Percentiles rank a stretch among this genome's conserved stretches.
Evolutionary conservation across 2,329 filamentous ascomycete genomes (phyloP).

Genomic region (Colletotrichum liaoningense): DNA sequence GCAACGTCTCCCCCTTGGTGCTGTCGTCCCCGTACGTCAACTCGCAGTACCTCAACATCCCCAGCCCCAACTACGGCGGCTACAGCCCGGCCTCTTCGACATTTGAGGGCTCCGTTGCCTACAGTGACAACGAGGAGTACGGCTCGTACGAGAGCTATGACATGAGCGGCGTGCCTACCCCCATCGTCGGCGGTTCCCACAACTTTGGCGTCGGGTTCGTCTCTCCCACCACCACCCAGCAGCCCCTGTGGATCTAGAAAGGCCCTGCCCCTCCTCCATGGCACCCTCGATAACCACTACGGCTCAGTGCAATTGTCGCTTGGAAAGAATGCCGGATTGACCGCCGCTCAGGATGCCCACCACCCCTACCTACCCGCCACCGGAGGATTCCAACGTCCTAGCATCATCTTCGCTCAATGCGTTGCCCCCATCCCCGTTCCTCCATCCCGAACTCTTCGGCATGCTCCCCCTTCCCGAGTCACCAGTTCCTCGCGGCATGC

Average conservation of each 20-base stretch:
- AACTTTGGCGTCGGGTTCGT: constrained; percentile 70
- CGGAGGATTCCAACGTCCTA: constrained; percentile 52
- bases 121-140: constrained; percentile 72
- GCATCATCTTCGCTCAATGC: constrained; percentile 49
- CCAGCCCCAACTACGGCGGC: constrained; percentile 69
- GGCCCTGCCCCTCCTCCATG: constrained; percentile 44
- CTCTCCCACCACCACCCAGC: constrained; percentile 61
- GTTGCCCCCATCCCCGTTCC: constrained; percentile 58
- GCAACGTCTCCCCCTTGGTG: constrained; percentile 64
- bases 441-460: constrained; percentile 54
- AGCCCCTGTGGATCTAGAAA: constrained; percentile 70
- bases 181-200: constrained; percentile 57
- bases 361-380: constrained; percentile 56
- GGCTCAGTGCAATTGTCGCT: constrained; percentile 48
- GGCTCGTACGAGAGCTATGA: constrained; percentile 54
- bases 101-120: constrained; percentile 70
- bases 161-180: constrained; percentile 54
- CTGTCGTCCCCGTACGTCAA: constrained; percentile 66
- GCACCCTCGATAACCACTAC: constrained; percentile 48
- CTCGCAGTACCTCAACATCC: constrained; percentile 71
- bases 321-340: constrained; percentile 63
- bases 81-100: constrained; percentile 74
- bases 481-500: constrained; percentile 49
- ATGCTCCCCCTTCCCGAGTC: constrained; percentile 60
- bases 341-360: constrained; percentile 64